Base-by-base conservation (phyloP, 2,329 filamentous ascomycete genomes). In the Apiospora malaysiana region DNA sequence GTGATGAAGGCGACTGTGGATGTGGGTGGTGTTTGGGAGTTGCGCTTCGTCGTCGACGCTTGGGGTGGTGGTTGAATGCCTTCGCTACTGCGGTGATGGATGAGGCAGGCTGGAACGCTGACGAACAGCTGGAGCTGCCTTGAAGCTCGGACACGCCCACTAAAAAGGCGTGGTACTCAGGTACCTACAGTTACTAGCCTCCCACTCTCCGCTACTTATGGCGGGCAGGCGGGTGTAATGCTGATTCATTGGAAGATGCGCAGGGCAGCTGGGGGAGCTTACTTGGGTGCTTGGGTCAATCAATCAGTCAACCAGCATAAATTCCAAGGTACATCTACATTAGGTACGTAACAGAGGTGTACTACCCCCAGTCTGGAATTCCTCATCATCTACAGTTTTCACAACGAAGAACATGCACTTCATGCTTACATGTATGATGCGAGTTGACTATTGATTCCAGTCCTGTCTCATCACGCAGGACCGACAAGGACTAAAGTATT, bases 71-170 rank as follows among this genome's bases (percentile, higher is more conserved):
- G 40, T 63, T n/a, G 56, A 63, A 63, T 63, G 56, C 56, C 18
- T n/a, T 40, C 56, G 2, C 56, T 63, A 63, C 12, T 14, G 42
- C 12, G 12, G 16, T 32, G 25, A 56, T 21, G 65, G 66, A 37
- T 37, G 66, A 68, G 43, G 43, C 43, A 68, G 66, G 43, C 43
- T 68, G 66, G 42, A 45, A 68, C 66, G 69, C 65, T 70, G 69
- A 70, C 69, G 69, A 70, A 66, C 65, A 68, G 45, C 47, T 70
- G 32, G 69, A 68, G 69, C 65, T 68, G 69, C 69, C 66, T 70
- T 68, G 63, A 43, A 70, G 46, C 66, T 66, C 66, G 43, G 66
- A 68, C 66, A 37, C 66, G 32, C 9, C 56, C 56, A 63, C 56
- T 63, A 63, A 63, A 40, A 32, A 37, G 27, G 51, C 51, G 32